phyloP scores from a whole-genome alignment of 73 alveolate genomes.

The Tetrahymena elliotti region DNA sequence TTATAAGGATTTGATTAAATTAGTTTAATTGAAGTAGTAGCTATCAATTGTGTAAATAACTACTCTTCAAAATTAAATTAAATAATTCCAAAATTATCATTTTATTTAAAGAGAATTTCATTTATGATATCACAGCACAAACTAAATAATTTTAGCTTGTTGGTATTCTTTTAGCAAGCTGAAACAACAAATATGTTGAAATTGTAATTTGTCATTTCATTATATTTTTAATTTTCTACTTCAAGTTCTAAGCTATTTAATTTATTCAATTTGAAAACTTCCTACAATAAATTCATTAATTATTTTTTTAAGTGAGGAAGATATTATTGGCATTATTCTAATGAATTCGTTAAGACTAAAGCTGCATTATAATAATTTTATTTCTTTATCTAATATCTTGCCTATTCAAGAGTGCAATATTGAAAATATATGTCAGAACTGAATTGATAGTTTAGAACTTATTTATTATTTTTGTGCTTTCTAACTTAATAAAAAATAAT shows the following conservation, averaged over 20 bases:
- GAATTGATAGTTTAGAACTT: neutral
- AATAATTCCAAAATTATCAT: neutral
- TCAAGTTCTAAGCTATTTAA: neutral
- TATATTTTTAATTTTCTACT: neutral
- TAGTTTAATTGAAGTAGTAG: neutral
- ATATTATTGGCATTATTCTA: neutral
- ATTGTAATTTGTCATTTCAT: neutral
- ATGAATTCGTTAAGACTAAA: neutral
- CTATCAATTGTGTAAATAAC: neutral
- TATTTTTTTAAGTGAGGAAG: neutral
- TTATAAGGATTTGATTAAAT: neutral
- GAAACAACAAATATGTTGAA: neutral
- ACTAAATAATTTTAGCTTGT: neutral
- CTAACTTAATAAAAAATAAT: neutral
- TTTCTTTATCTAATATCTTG: neutral
- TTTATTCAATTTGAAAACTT: neutral
- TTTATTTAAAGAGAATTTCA: neutral
- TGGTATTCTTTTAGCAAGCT: neutral
- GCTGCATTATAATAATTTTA: neutral
- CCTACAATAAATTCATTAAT: neutral
- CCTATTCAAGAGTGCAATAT: neutral
- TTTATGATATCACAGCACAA: neutral
- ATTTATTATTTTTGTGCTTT: neutral
- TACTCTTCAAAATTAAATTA: neutral
- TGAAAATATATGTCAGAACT: neutral